A percentile compares a stretch with the other conserved stretches of the same genome.
phyloP scores from a whole-genome alignment of 2,329 filamentous ascomycete genomes.

The Capronia coronata region DNA sequence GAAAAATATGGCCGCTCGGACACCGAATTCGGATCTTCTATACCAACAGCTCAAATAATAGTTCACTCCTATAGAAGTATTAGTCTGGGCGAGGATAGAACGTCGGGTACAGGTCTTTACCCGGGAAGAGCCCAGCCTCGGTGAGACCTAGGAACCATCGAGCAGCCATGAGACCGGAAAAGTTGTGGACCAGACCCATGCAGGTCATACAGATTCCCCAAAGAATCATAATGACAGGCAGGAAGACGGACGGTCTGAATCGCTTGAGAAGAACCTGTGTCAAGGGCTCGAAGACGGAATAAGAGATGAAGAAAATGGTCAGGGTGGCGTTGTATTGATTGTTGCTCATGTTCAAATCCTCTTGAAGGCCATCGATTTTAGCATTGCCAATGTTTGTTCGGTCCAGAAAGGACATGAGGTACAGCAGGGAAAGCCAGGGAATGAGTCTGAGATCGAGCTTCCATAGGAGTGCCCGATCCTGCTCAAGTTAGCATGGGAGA shows the following conservation, averaged over 20 bases:
- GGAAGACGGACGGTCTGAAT: slow-evolving; percentile 68
- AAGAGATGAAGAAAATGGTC: slow-evolving; percentile 82
- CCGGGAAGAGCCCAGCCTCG: slow-evolving; percentile 60
- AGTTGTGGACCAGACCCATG: slow-evolving; percentile 44
- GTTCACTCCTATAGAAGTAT: slow-evolving; percentile 31
- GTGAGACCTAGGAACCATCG: slow-evolving; percentile 42
- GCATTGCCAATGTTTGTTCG: slow-evolving; percentile 71
- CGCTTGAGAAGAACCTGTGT: slow-evolving; percentile 76
- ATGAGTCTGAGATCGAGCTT: slow-evolving; percentile 43
- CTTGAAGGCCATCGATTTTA: slow-evolving; percentile 51
- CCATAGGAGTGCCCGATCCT: slow-evolving; percentile 42
- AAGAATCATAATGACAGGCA: slow-evolving; percentile 71
- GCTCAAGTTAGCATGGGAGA: slow-evolving; percentile 1
- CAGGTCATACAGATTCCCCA: slow-evolving; percentile 43
- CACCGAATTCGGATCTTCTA: slow-evolving; percentile 67
- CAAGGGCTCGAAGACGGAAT: slow-evolving; percentile 66
- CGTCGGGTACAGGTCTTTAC: not conserved
- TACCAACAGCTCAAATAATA: slow-evolving; percentile 55
- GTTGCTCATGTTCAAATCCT: slow-evolving; percentile 57
- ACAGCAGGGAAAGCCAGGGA: slow-evolving; percentile 43
- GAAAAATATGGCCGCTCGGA: slow-evolving; percentile 78
- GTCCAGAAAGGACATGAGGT: slow-evolving; percentile 34
- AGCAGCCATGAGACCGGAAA: slow-evolving; percentile 42
- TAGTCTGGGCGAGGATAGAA: not conserved
- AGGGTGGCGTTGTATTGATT: slow-evolving; percentile 66